Percentiles rank a stretch among this genome's conserved stretches.
These are phyloP conservation scores for Fusarium sp. DNA, from an alignment of 2,329 filamentous ascomycete genomes.

Conservation along the genomic window DNA sequence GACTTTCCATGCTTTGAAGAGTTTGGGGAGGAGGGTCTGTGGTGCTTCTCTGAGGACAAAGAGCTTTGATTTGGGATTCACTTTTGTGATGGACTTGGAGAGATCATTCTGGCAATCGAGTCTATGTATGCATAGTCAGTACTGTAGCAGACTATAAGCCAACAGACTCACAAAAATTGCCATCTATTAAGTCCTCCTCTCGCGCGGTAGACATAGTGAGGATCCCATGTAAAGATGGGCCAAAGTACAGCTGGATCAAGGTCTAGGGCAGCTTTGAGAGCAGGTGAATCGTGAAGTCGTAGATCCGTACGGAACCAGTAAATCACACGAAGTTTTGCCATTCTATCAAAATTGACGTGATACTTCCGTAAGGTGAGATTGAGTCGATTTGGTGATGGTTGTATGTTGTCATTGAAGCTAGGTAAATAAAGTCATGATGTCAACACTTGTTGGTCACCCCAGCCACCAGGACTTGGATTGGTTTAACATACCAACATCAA, in stretches of 20 bases:
- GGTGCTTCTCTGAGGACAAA: conserved; percentile 79
- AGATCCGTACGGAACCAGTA: conserved; percentile 86
- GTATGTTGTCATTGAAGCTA: not conserved
- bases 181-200: conserved; percentile 78
- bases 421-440: conserved; percentile 47
- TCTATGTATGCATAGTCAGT: conserved; percentile 50
- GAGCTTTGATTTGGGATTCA: conserved; percentile 78
- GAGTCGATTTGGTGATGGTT: not conserved
- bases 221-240: conserved; percentile 84
- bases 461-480: conserved; percentile 27
- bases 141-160: not conserved
- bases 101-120: conserved; percentile 80
- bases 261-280: conserved; percentile 76
- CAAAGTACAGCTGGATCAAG: conserved; percentile 76
- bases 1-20: conserved; percentile 79
- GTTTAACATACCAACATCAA: conserved; percentile 1
- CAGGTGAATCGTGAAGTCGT: conserved; percentile 81
- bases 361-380: not conserved
- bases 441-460: conserved; percentile 32
- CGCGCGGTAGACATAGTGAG: conserved; percentile 80
- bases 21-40: conserved; percentile 76
- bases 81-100: conserved; percentile 71
- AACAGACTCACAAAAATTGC: conserved; percentile 70
- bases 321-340: conserved; percentile 63
- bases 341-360: conserved; percentile 32